Base-by-base conservation (phyloP, 2,329 filamentous ascomycete species). In the Hortaea sp. region DNA sequence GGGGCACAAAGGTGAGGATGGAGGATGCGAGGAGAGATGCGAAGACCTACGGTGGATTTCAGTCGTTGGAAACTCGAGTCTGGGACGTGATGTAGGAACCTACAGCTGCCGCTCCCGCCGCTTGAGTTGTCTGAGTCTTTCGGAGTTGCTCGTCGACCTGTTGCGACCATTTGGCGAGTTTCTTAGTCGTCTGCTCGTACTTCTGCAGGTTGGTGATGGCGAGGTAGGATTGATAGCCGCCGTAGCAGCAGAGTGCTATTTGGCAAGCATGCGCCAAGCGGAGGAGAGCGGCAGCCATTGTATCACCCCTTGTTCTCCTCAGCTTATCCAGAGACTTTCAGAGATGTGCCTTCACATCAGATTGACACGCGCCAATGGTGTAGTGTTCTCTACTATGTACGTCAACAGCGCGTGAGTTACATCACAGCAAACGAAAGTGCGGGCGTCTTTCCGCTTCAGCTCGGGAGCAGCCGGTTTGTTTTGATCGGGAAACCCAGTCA, bases 181-280 rank as follows among this genome's bases (percentile, higher is more conserved):
- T 71, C 53, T 73, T 61, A 39, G 61, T 59, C 28, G 64, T 64
- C n/a, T 65, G 59, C 53, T 74, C 70, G 54, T 73, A 74, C 43
- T 64, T 63, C 30, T 60, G 63, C 4, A 74, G 64, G 47, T 70
- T 70, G 34, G 55, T 63, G 53, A 73, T 69, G 39, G 71, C 65
- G 40, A 64, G 56, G 49, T 65, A 68, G 44, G 68, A 68, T 11
- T 69, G 61, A 45, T 64, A 64, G 39, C 63, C 65, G 52, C 68
- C 70, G 54, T 71, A 73, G 40, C 53, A 59, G n/a, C 63, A 58
- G 30, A 72, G 63, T 11, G 59, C 53, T 11, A 66, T 58, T 52
- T 72, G 71, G 29, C 55, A 53, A n/a, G 64, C 41, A 52, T 70
- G 66, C 47, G 68, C 52, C 10, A 58, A 45, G 7, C 51, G 52